Base-by-base conservation (phyloP, 257 asterid species). In the Scutellaria minor region DNA sequence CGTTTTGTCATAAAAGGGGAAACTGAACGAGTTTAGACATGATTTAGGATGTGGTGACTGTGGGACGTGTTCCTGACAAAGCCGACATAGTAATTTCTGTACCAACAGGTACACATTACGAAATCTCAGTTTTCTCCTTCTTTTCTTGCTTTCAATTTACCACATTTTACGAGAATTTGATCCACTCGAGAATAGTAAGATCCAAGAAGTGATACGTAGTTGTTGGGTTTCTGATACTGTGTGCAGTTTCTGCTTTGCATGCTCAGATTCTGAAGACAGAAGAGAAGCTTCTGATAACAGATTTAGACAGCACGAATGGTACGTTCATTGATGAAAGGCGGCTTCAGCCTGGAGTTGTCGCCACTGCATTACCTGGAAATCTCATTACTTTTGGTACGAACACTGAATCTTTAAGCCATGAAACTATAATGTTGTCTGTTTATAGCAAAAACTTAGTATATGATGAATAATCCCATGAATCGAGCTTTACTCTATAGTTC, bases 221-320 rank as follows among this genome's bases (percentile, higher is more conserved):
- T 37, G 22, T 53, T 3, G 13, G 18, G 8, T 52, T 52, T 52
- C 57, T 14, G 10, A 7, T 15, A 15, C 57, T 31, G 44, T 57
- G 12, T 81, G 51, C 84, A 93, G 98, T 93, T 22, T 93, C 98
- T 31, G 90, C 72, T 60, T 27, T 84, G 50, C 98, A 93, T 70
- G 98, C 97, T 10, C 91, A 85, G 75, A 85, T 93, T 64, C 85
- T 82, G 87, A 90, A 81, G 81, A 76, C 88, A 2, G 92, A 86
- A 42, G 83, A 81, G 64, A 88, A 71, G 69, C 95, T 93, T 3
- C 71, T 90, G 78, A 76, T 93, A 15, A 88, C 91, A 24, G 98
- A 93, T 82, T 83, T 93, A 76, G 93, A 93, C 80, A 89, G 97
- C 95, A 93, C 98, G 41, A 93, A 93, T 24, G 96, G 98, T 22